Evolutionary conservation across 495 filamentous ascomycete species (phyloP), one percentile per base, ranked within the genome.

Genomic region (Neurospora tetrasperma): DNA sequence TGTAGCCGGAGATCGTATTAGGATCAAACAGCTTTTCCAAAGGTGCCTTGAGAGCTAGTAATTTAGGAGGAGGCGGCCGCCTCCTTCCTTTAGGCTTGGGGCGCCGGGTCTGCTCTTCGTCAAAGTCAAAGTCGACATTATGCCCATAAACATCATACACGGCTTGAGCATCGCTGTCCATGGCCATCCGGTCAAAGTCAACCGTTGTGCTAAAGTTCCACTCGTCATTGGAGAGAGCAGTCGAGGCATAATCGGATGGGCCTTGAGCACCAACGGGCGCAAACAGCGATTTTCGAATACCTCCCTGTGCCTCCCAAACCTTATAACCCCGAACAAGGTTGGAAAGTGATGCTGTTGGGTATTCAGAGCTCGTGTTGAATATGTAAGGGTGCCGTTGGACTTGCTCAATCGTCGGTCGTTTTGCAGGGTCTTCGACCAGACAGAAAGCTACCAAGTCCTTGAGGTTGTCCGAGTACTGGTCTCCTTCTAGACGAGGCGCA

Each of bases 191-290:
- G 77, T 96, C 91, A 78, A 97, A 97, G 11, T 89, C 91, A 71
- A 92, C 90, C 0, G 93, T 96, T 1, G 92, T 94, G 78, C 92
- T 94, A 77, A 97, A 97, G 76, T 95, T 97, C 93, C 96, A 97
- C 75, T 95, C 92, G 73, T 94, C 91, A 44, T 87, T 84, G 20
- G 71, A 84, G 74, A 78, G 77, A 66, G 76, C 79, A 0, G 80
- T 83, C 69, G 82, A 80, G 42, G 75, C 77, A 16, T 80, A 78
- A 71, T 84, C 83, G 6, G 76, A 76, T 38, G 89, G 83, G 8
- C 80, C 90, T 42, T 89, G 89, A 31, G 93, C 93, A 71, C 94
- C 93, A 44, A 89, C 89, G 1, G 88, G 86, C 35, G 89, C 87
- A 74, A 97, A 97, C 10, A 99, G 85, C 9, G 95, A 98, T 62